Evolutionary conservation across 2,329 filamentous ascomycete genomes (phyloP).

Genomic region (Ceratocystis smalleyi): DNA sequence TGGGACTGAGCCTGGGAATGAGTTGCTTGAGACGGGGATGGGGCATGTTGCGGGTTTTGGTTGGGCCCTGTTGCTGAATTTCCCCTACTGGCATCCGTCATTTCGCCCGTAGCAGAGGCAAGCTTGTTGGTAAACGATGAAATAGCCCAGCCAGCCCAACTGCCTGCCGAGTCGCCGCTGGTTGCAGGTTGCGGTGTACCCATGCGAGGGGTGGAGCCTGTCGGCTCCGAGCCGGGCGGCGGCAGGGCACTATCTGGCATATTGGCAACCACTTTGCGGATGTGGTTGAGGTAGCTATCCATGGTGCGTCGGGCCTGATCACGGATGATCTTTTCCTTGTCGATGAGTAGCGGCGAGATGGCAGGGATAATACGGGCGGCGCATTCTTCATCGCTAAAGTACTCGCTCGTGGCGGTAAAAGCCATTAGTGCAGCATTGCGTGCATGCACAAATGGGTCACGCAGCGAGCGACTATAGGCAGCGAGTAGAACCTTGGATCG

Average conservation of each 20-base stretch:
- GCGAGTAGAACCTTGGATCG: constrained; percentile 83
- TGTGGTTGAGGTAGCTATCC: constrained; percentile 67
- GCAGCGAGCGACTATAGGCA: constrained; percentile 74
- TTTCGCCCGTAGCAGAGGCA: constrained; percentile 69
- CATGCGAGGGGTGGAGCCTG: constrained; percentile 51
- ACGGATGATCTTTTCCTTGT: constrained; percentile 89
- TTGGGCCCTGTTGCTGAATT: neutral
- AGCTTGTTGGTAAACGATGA: constrained; percentile 96
- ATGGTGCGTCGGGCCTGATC: constrained; percentile 84
- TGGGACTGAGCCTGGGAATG: constrained; percentile 17
- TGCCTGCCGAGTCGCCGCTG: constrained; percentile 34
- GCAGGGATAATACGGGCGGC: constrained; percentile 69
- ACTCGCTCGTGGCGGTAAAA: constrained; percentile 66
- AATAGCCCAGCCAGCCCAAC: constrained; percentile 93
- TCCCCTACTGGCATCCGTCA: constrained; percentile 42
- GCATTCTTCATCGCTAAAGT: constrained; percentile 81
- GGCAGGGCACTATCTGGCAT: constrained; percentile 73
- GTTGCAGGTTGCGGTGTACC: constrained; percentile 50
- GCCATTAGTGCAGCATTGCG: constrained; percentile 80
- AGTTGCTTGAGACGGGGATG: constrained; percentile 26
- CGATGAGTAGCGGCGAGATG: constrained; percentile 69
- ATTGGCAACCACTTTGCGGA: constrained; percentile 59
- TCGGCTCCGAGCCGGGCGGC: constrained; percentile 39
- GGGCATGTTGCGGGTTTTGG: constrained; percentile 24
- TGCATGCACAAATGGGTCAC: constrained; percentile 90